Conservation (phyloP, 2,329 filamentous ascomycete genomes). For the Calonectria hawksworthii region DNA sequence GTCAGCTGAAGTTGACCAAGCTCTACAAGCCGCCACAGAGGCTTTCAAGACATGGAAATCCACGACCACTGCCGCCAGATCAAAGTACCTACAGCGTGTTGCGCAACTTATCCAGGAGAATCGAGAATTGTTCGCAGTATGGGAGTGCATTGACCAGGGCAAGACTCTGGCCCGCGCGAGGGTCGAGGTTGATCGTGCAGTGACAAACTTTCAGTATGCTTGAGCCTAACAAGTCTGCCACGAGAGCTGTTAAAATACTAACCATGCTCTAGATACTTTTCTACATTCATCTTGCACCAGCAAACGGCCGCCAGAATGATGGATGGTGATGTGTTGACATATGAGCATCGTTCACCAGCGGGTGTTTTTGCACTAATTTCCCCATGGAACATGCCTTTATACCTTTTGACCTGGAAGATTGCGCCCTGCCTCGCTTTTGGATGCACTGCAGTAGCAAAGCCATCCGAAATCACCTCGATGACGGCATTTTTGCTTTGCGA, state of each 20-base stretch:
- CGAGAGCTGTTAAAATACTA: background rate
- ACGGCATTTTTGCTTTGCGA: background rate
- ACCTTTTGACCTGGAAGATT: conserved; percentile 5
- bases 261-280: background rate
- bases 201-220: background rate
- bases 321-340: background rate
- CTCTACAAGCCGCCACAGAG: background rate
- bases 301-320: background rate
- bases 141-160: conserved; percentile 2
- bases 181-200: background rate
- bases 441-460: background rate
- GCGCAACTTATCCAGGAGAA: background rate
- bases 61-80: background rate
- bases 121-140: background rate
- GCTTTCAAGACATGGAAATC: conserved; percentile 8
- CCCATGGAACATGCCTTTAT: background rate
- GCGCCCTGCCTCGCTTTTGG: background rate
- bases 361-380: conserved; percentile 2
- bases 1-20: background rate
- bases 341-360: background rate
- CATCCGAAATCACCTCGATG: background rate
- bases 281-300: background rate
- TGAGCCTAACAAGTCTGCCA: too few relatives aligned
- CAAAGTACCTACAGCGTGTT: background rate
- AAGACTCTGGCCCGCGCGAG: background rate